Conservation (phyloP, 2,329 filamentous ascomycete genomes). For the Epicoccum sorghinum region DNA sequence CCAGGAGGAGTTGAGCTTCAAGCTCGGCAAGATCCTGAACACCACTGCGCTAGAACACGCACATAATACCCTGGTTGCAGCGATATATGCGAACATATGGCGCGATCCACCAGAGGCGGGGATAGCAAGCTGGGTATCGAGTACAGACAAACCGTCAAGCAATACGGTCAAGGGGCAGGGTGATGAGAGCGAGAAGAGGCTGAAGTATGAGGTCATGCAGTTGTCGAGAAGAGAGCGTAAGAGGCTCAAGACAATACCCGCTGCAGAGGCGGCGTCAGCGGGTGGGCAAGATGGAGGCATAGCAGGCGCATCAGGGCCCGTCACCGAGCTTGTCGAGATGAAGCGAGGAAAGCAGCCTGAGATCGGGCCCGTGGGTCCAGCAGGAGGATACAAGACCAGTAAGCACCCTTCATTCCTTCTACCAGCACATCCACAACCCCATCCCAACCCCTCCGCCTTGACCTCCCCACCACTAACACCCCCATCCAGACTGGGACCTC, state of each 20-base stretch:
- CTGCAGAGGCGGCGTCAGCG: slow-evolving; percentile 37
- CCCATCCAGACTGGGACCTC: slow-evolving; percentile 62
- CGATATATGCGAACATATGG: slow-evolving; percentile 63
- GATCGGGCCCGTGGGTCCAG: slow-evolving; percentile 68
- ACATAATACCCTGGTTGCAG: slow-evolving; percentile 67
- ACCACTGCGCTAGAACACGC: slow-evolving; percentile 62
- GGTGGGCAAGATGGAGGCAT: slow-evolving; percentile 3
- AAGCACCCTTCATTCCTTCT: slow-evolving; percentile 44
- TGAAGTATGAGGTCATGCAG: slow-evolving; percentile 70
- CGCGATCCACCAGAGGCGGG: slow-evolving; percentile 67
- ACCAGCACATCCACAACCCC: not conserved
- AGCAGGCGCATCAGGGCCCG: slow-evolving; percentile 22
- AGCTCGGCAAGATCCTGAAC: slow-evolving; percentile 62
- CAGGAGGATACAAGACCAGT: slow-evolving; percentile 80
- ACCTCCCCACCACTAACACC: not conserved
- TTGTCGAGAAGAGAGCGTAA: slow-evolving; percentile 65
- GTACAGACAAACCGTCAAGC: slow-evolving; percentile 74
- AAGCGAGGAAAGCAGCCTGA: slow-evolving; percentile 57
- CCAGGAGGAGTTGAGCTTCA: slow-evolving; percentile 64
- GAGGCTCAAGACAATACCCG: slow-evolving; percentile 61
- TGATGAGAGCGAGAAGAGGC: slow-evolving; percentile 66
- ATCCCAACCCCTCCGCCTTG: not conserved
- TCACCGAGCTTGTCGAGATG: slow-evolving; percentile 46
- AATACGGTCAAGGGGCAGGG: slow-evolving; percentile 70
- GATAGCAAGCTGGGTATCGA: slow-evolving; percentile 68